Conservation (phyloP, 2,329 filamentous ascomycete genomes). For the Arthrocladium fulminans region DNA sequence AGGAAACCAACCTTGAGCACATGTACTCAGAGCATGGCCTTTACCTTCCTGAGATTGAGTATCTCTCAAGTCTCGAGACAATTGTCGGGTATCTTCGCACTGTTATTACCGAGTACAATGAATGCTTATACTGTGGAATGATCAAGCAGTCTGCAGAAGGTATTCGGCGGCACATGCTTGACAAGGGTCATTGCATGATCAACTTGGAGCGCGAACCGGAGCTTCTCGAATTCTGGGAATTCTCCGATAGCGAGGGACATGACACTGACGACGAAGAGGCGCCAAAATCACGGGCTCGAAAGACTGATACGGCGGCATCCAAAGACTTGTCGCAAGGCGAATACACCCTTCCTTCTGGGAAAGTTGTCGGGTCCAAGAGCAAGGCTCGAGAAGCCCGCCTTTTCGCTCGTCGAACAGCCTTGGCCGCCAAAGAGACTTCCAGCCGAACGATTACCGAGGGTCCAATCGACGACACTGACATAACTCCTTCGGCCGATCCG, state of each 20-base stretch:
- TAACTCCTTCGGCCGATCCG: not conserved
- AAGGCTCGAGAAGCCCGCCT: conserved; percentile 9
- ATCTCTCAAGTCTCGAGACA: conserved; percentile 23
- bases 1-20: conserved; percentile 23
- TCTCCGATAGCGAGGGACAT: conserved; percentile 9
- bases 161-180: conserved; percentile 30
- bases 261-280: conserved; percentile 9
- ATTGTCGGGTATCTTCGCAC: conserved; percentile 28
- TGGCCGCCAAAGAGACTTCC: conserved; percentile 4
- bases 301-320: conserved; percentile 4
- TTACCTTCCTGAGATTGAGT: conserved; percentile 24
- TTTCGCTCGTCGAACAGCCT: conserved; percentile 8
- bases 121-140: conserved; percentile 30
- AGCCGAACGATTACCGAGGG: conserved; percentile 7
- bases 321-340: conserved; percentile 10
- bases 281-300: conserved; percentile 4
- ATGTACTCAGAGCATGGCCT: conserved; percentile 25
- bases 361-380: conserved; percentile 9
- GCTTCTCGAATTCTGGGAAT: conserved; percentile 28
- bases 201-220: conserved; percentile 28
- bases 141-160: conserved; percentile 21
- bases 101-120: conserved; percentile 23
- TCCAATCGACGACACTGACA: conserved; percentile 1
- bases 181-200: conserved; percentile 29
- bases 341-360: conserved; percentile 10